Percentiles rank a stretch among this genome's conserved stretches.
phyloP scores from a whole-genome alignment of 106 monocot species.

The Phalaenopsis aphrodite region DNA sequence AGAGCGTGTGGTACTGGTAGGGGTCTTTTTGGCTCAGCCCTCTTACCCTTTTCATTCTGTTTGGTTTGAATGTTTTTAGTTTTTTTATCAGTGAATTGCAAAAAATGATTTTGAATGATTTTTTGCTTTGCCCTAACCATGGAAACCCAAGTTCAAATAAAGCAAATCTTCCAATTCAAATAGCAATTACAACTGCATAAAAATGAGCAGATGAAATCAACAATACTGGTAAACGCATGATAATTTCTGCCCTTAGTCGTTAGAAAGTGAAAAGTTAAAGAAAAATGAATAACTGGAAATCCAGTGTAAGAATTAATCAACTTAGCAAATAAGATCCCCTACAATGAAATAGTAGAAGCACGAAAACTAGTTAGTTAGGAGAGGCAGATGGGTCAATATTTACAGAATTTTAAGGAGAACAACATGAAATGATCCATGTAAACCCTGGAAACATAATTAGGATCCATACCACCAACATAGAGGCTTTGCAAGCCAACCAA shows the following conservation, averaged over 20 bases:
- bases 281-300: background rate
- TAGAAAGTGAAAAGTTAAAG: background rate
- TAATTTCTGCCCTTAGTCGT: background rate
- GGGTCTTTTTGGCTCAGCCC: background rate
- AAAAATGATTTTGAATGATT: background rate
- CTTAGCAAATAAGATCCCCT: background rate
- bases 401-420: background rate
- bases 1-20: conserved; percentile 53
- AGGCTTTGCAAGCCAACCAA: background rate
- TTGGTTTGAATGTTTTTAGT: background rate
- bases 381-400: background rate
- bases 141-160: background rate
- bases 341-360: background rate
- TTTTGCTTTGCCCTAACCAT: background rate
- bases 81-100: background rate
- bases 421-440: background rate
- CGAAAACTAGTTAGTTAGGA: background rate
- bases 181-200: background rate
- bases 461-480: background rate
- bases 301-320: background rate
- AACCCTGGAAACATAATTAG: background rate
- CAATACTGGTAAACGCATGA: background rate
- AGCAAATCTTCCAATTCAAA: background rate
- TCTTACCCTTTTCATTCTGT: conserved; percentile 1
- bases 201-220: background rate